Base-by-base conservation (phyloP, 1,284 basidiomycete genomes). In the Malassezia furfur region DNA sequence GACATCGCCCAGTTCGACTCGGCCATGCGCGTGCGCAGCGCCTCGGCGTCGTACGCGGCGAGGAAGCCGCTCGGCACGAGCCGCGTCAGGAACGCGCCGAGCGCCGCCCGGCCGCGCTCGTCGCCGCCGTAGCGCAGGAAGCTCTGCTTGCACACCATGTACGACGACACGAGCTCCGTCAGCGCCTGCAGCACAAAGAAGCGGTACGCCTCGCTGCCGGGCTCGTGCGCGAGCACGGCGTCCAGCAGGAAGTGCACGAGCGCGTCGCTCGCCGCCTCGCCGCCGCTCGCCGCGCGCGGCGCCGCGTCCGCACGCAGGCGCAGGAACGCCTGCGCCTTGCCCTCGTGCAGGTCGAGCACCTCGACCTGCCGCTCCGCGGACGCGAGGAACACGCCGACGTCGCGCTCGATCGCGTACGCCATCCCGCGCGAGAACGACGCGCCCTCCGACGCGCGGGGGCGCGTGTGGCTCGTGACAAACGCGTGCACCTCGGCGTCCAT, bases 151-250 rank as follows among this genome's bases (percentile, higher is more conserved):
- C 90, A 93, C 1, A 84, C 77, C 63, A 88, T 84, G 74, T 98
- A 98, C 15, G 91, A 96, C 56, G 93, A 91, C 1, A 94, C 77
- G 2, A 96, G 79, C 77, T 98, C 93, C 1, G 89, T 88, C 46
- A 96, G 79, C 61, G 85, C 85, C 69, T 93, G 88, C 83, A 96
- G 87, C 58, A 96, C 77, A 78, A 96, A 89, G 66, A 85, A 87
- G 12, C 83, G 79, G 71, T 91, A 93, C 39, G 39, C 19, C 12
- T 41, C 39, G 39, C 12, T 19, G 7, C 19, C 39, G 19, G 11
- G 39, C 19, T 34, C 25, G 25, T 19, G 12, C 39, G 19, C 52
- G 6, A 41, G n/a, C 32, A 90, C 76, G 74, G 91, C 87, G 34
- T 78, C 75, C 54, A 90, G 77, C 48, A 91, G 79, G 68, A 84